Evolutionary conservation across 768 basidiomycete genomes (phyloP), one percentile per base, ranked within the genome.

Genomic region (Phaeolepiota aurea): DNA sequence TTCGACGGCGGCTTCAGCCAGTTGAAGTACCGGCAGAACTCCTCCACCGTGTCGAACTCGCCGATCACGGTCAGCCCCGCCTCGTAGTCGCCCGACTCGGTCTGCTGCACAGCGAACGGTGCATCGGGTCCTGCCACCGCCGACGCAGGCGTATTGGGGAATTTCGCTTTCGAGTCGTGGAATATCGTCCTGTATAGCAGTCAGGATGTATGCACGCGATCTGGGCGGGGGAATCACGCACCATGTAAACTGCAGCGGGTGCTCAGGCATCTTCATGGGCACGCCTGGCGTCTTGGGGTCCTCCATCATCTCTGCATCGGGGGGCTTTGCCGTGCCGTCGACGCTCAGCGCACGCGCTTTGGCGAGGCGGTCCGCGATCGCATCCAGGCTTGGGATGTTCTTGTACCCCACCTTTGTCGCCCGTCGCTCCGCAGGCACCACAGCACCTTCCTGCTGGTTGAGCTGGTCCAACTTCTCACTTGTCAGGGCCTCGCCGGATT

Each of bases 1-100:
- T 79, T 77, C 22, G 87, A 89, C 9, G 92, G 92, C 0, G 86
- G 85, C 60, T 91, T 91, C 47, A 90, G 79, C 88, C 88, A 91
- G 63, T 91, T 90, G 71, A 89, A 87, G 65, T 89, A 88, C 14
- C 89, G 78, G 61, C 89, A 91, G 67, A 88, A 92, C 20, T 76
- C 74, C 62, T 91, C 87, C 42, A 92, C 91, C 10, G 92, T 92
- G 55, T 80, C 75, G 58, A 93, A 93, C 50, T 87, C 87, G 48
- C 90, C 92, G 44, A 96, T 81, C 38, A 86, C 76, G 21, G 84
- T 82, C 30, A 94, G 66, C 0, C 85, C 83, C 3, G 88, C 89
- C 63, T 91, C 90, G 60, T 91, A 93, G 45, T 82, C 80, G 12
- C 56, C 64, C 5, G 81, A 73, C 48, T 87, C 86, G 11, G 81